A percentile compares a stretch with the other conserved stretches of the same genome.
These are phyloP conservation scores for Mollisia scopiformis DNA, from an alignment of 2,329 filamentous ascomycete species.

Conservation along the genomic window DNA sequence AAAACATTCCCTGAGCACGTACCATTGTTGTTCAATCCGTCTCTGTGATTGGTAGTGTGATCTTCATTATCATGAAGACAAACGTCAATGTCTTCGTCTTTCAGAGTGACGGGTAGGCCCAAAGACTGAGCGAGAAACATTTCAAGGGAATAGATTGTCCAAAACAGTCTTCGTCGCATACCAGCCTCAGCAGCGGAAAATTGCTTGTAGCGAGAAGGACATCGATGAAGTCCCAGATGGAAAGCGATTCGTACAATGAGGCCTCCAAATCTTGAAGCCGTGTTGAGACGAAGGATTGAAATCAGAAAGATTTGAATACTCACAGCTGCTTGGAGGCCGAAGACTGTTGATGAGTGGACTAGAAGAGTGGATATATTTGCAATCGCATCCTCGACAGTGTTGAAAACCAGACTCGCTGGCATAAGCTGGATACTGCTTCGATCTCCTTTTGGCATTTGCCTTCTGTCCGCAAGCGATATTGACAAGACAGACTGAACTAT, in stretches of 20 bases:
- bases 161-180: slow-evolving; percentile 56
- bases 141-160: slow-evolving; percentile 59
- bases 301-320: slow-evolving; percentile 57
- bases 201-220: slow-evolving; percentile 53
- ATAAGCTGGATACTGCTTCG: slow-evolving; percentile 32
- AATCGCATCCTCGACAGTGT: slow-evolving; percentile 52
- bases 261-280: slow-evolving; percentile 58
- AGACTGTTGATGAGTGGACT: slow-evolving; percentile 49
- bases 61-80: slow-evolving; percentile 50
- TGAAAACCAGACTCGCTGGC: slow-evolving; percentile 49
- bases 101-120: slow-evolving; percentile 56
- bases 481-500: slow-evolving; percentile 54
- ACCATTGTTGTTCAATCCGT: too few species aligned
- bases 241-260: slow-evolving; percentile 57
- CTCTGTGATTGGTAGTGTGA: background rate
- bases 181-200: slow-evolving; percentile 50
- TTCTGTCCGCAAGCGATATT: slow-evolving; percentile 55
- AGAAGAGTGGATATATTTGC: slow-evolving; percentile 51
- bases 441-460: slow-evolving; percentile 40
- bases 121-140: slow-evolving; percentile 59
- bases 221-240: slow-evolving; percentile 61
- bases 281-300: slow-evolving; percentile 58
- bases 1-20: too few species aligned
- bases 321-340: slow-evolving; percentile 53
- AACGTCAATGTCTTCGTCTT: slow-evolving; percentile 61